Percentiles rank a stretch among this genome's conserved stretches.
Evolutionary conservation across 2,329 filamentous ascomycete species (phyloP).

Genomic region (Paracorniculantispora psalliotae): DNA sequence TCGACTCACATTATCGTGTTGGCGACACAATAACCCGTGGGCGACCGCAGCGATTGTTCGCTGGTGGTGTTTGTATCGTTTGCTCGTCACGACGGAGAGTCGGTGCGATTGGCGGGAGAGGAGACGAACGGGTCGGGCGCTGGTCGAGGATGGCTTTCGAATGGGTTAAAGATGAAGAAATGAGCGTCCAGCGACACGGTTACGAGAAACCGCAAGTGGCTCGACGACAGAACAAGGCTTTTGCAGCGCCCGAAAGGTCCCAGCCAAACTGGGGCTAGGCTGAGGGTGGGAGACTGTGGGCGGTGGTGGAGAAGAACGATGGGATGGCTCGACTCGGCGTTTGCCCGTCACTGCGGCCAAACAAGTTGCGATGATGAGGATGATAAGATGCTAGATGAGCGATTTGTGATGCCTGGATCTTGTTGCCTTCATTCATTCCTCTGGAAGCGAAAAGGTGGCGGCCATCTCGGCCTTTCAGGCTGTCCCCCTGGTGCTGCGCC

Average conservation of each 20-base stretch:
- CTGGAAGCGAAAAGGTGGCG: not conserved
- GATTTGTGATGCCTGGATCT: no score
- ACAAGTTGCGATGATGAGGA: not conserved
- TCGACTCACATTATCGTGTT: constrained; percentile 8
- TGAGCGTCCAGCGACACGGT: not conserved
- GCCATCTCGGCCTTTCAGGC: not conserved
- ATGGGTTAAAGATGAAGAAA: not conserved
- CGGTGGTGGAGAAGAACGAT: not conserved
- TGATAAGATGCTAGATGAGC: no score
- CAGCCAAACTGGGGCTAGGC: not conserved
- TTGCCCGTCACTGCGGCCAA: not conserved
- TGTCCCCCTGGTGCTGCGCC: not conserved
- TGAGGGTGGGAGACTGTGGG: not conserved
- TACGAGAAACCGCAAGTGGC: not conserved
- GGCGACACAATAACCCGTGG: no score
- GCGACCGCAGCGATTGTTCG: no score
- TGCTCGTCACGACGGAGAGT: no score
- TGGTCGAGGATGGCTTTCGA: not conserved
- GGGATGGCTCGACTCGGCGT: not conserved
- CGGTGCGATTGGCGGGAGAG: not conserved
- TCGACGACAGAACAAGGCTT: not conserved
- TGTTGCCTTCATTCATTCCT: no score
- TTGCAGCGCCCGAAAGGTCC: not conserved
- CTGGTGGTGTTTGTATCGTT: not conserved
- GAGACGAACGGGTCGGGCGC: not conserved